Base-by-base conservation (phyloP, 345 rosid species). In the Mangifera indica region DNA sequence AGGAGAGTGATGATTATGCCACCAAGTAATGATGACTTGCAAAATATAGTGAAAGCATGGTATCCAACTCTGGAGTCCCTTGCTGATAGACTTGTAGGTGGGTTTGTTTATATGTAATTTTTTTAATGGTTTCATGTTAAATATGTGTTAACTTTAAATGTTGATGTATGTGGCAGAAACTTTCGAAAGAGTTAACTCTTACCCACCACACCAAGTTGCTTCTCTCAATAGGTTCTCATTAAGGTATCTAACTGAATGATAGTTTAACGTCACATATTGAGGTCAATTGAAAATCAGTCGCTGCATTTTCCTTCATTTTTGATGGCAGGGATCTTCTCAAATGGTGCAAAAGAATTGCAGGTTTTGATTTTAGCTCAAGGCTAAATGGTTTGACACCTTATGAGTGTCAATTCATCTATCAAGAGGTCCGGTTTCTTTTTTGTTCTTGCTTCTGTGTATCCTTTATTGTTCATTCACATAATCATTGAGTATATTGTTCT, bases 241-340 rank as follows among this genome's bases (percentile, higher is more conserved):
- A 76, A 86, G 98, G 98, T 90, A 79, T 63, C 70, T 21, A 24
- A 63, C 24, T 24, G 34, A 58, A 18, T 61, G 45, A 60, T 32
- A 32, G 18, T 26, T 58, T 49, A 21, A 54, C 70, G 58, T 63
- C 62, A 37, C 53, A 24, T 63, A 29, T 66, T 66, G 26, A 29
- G 6, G 0, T 59, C 63, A 17, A 55, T 51, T 56, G 54, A 66
- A 66, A 71, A 52, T 57, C 60, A 48, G 63, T 67, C 29, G 64
- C 59, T 64, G 54, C 34, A 57, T 69, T 59, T 61, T 75, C 56
- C 79, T 75, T 69, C 65, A 63, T 65, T 81, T 37, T 59, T 84
- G 32, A 71, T 81, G 75, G 57, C 86, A 94, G 98, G 88, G 98
- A 94, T 85, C 89, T 94, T 67, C 88, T 94, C 51, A 92, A 94